Evolutionary conservation across 495 filamentous ascomycete species (phyloP), one percentile per base, ranked within the genome.

Genomic region (Annulohypoxylon nitens): DNA sequence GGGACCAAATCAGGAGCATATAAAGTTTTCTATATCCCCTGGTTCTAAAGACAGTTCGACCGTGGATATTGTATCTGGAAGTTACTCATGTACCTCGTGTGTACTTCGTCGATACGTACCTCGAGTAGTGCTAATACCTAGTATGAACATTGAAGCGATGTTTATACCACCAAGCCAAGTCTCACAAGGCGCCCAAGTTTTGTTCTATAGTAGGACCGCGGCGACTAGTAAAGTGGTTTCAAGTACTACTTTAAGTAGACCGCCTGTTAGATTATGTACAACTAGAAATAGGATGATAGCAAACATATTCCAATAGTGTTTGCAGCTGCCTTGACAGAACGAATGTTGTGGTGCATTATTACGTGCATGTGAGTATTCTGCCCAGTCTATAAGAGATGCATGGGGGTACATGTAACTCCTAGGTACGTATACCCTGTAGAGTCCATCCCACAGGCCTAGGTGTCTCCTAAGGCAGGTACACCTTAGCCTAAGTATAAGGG

Each of bases 301-400:
- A 69, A 69, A 69, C 67, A 69, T 47, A 47, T 57, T 34, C 39
- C 20, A 23, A 14, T 61, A 45, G 36, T 61, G 33, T 61, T 60
- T 60, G 57, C 57, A 43, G 20, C 18, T 57, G 36, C 18, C 36
- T 60, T 26, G 10, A 60, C 26, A 34, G 14, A 34, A 45, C 23
- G 26, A 41, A 60, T 60, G 36, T 20, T 23, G 57, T 60, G 57
- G 16, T 41, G 34, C 57, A 26, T 43, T 2, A 60, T 60, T 43
- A 43, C 57, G 57, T 36, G 36, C 57, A 60, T 43, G 36, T 43
- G 36, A 60, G 57, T 33, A 9, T 43, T 43, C 34, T 23, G 3
- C 5, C 20, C n/a, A 59, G 36, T 20, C 4, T n/a, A 37, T 37
- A 54, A 5, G 14, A 57, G 30, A 33, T 57, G 20, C 30, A 16